A percentile compares a stretch with the other conserved stretches of the same genome.
phyloP scores from a whole-genome alignment of 495 filamentous ascomycete species.

The Usnea hakonensis region DNA sequence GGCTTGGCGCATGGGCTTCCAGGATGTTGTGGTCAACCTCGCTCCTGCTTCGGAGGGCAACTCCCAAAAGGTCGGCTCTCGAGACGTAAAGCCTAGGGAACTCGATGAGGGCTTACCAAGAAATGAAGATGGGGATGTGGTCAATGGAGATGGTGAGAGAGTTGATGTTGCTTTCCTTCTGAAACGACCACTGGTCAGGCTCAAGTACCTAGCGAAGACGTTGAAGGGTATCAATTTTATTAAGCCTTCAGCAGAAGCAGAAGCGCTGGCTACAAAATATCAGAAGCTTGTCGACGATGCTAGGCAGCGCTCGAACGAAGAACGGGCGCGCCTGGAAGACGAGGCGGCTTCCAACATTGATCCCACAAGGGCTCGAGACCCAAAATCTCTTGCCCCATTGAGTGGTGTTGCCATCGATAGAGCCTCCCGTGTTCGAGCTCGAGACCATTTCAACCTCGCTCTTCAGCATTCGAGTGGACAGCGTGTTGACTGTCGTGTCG shows the following conservation, averaged over 20 bases:
- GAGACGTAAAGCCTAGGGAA: slow-evolving; percentile 39
- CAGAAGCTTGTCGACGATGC: slow-evolving; percentile 69
- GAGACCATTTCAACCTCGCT: slow-evolving; percentile 82
- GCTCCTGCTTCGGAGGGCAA: slow-evolving; percentile 57
- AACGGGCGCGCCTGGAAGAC: slow-evolving; percentile 80
- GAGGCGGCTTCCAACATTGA: slow-evolving; percentile 82
- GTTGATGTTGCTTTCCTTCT: slow-evolving; percentile 92
- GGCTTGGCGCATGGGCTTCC: slow-evolving; percentile 89
- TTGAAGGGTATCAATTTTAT: slow-evolving; percentile 60
- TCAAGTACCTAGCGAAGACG: slow-evolving; percentile 82
- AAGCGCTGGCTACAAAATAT: slow-evolving; percentile 48
- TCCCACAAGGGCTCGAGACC: slow-evolving; percentile 66
- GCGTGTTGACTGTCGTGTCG: slow-evolving; percentile 78
- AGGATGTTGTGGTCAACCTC: slow-evolving; percentile 90
- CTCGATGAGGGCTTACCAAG: slow-evolving; percentile 63
- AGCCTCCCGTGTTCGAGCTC: slow-evolving; percentile 67
- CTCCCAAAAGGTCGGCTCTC: slow-evolving; percentile 34
- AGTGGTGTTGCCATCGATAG: slow-evolving; percentile 64
- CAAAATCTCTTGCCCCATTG: slow-evolving; percentile 61
- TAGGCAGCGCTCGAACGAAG: slow-evolving; percentile 72
- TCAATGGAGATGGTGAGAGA: slow-evolving; percentile 72
- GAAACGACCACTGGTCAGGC: slow-evolving; percentile 76
- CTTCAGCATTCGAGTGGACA: slow-evolving; percentile 86
- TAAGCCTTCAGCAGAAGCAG: slow-evolving; percentile 50
- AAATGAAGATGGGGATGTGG: slow-evolving; percentile 70